Percentiles rank a stretch among this genome's conserved stretches.
Evolutionary conservation across 176 grass and related monocot genomes (phyloP).

Genomic region (Alopecurus myosuroides): DNA sequence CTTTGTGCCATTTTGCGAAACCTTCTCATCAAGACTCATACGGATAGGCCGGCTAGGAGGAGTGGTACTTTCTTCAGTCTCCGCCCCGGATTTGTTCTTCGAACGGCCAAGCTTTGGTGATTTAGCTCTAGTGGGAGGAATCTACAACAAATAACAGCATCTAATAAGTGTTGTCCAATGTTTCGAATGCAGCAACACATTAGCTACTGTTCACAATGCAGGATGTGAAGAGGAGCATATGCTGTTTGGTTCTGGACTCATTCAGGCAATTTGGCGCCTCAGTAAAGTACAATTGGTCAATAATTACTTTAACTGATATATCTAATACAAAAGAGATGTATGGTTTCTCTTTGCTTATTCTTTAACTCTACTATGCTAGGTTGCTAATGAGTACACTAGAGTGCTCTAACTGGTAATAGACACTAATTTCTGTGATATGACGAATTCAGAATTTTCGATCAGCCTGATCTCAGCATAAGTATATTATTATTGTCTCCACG

Average conservation of each 20-base stretch:
- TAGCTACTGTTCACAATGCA: background rate
- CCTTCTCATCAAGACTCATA: constrained; percentile 42
- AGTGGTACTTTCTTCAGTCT: constrained; percentile 31
- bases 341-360: background rate
- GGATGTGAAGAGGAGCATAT: background rate
- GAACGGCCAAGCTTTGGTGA: constrained; percentile 63
- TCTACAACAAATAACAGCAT: constrained; percentile 23
- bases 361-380: background rate
- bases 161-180: background rate
- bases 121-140: constrained; percentile 52
- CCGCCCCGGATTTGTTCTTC: constrained; percentile 38
- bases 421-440: background rate
- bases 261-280: background rate
- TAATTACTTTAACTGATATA: background rate
- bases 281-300: background rate
- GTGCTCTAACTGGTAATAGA: background rate
- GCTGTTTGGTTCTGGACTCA: background rate
- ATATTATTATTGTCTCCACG: background rate
- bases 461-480: background rate
- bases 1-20: constrained; percentile 37
- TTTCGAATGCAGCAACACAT: background rate
- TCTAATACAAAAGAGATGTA: background rate
- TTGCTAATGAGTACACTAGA: background rate
- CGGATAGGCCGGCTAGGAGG: background rate
- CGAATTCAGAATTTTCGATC: background rate